Evolutionary conservation across 805 yeast species (phyloP).

Genomic region (Zygoascus biomembranicola): DNA sequence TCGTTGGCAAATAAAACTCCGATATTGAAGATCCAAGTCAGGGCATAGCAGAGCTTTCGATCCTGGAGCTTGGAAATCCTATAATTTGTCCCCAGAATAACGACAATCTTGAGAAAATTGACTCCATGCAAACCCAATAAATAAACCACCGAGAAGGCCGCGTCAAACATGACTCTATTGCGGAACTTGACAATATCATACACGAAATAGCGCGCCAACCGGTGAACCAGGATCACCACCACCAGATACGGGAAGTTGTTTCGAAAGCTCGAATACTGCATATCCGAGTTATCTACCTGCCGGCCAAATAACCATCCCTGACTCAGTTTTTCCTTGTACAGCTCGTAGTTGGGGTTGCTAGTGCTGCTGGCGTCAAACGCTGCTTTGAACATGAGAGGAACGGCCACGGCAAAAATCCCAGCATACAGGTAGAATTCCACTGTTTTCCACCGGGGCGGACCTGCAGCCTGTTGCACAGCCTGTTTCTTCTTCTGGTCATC

Average conservation of each 20-base stretch:
- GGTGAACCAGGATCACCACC: constrained; percentile 50
- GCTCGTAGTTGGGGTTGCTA: constrained; percentile 58
- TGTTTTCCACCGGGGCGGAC: constrained; percentile 61
- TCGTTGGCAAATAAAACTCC: constrained; percentile 72
- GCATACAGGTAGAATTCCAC: constrained; percentile 66
- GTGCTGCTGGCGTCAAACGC: constrained; percentile 74
- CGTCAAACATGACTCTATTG: constrained; percentile 56
- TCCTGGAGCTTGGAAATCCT: constrained; percentile 33
- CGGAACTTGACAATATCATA: constrained; percentile 10
- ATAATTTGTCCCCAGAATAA: constrained; percentile 51
- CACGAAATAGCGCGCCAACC: constrained; percentile 36
- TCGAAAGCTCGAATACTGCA: constrained; percentile 81
- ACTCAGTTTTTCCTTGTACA: constrained; percentile 51
- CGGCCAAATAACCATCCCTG: constrained; percentile 89
- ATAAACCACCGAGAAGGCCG: constrained; percentile 60
- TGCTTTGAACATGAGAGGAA: constrained; percentile 75
- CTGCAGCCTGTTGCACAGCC: constrained; percentile 20
- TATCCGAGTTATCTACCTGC: constrained; percentile 86
- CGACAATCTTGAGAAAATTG: constrained; percentile 51
- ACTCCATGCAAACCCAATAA: constrained; percentile 73
- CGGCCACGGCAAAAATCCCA: constrained; percentile 52
- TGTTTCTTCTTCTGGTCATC: constrained; percentile 25
- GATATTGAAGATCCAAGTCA: constrained; percentile 76
- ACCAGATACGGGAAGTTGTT: constrained; percentile 61
- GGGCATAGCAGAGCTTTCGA: constrained; percentile 5